Percentiles rank a stretch among this genome's conserved stretches.
Evolutionary conservation across 352 stramenopile genomes (phyloP).

Genomic region (Bremia lactucae): DNA sequence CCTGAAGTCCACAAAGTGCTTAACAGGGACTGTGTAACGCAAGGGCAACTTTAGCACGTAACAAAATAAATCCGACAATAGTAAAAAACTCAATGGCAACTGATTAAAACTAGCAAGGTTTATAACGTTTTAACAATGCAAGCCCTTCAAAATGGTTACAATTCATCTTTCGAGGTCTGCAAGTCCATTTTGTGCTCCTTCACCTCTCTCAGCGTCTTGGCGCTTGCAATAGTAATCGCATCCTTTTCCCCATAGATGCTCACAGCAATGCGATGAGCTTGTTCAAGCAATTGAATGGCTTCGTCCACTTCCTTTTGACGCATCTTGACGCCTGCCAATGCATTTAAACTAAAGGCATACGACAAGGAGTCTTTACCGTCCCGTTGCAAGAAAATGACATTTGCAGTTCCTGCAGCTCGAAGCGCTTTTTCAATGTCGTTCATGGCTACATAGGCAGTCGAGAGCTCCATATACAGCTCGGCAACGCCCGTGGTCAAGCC

Average conservation of each 20-base stretch:
- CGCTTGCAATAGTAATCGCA: slow-evolving; percentile 49
- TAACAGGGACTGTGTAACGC: no score
- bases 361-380: slow-evolving; percentile 55
- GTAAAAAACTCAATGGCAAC: no score
- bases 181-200: slow-evolving; percentile 42
- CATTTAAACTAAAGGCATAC: slow-evolving; percentile 76
- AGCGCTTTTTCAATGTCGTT: slow-evolving; percentile 33
- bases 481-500: slow-evolving; percentile 53
- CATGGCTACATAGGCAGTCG: slow-evolving; percentile 31
- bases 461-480: slow-evolving; percentile 74
- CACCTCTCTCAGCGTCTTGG: slow-evolving; percentile 54
- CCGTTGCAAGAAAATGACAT: slow-evolving; percentile 43
- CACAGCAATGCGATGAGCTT: slow-evolving; percentile 62
- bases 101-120: no score
- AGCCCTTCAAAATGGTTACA: slow-evolving; percentile 8
- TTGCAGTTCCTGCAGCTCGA: slow-evolving; percentile 28
- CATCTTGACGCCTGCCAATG: slow-evolving; percentile 70
- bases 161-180: slow-evolving; percentile 25
- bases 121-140: no score
- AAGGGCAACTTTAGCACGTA: no score
- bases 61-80: no score
- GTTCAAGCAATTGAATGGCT: slow-evolving; percentile 46
- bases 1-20: no score
- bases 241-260: slow-evolving; percentile 47
- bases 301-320: slow-evolving; percentile 44